Conservation (phyloP, 345 rosid species). For the Draba incana region DNA sequence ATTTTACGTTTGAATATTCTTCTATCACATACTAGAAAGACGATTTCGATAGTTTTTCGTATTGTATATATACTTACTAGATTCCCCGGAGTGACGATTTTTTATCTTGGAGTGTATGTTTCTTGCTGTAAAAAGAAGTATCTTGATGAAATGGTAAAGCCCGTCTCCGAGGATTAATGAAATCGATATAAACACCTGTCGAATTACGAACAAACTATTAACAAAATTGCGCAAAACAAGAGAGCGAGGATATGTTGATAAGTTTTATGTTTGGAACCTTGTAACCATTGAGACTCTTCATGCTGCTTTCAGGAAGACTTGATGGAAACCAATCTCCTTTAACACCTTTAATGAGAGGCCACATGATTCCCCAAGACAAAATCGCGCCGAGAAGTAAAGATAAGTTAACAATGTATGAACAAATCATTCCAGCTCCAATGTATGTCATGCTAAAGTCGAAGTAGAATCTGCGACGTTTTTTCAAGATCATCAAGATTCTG, state of each 20-base stretch:
- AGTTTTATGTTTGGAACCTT: constrained; percentile 51
- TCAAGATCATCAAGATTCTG: constrained; percentile 35
- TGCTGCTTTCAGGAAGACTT: constrained; percentile 55
- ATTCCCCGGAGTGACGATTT: constrained; percentile 35
- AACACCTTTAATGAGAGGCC: constrained; percentile 78
- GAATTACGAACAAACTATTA: background rate
- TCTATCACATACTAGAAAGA: background rate
- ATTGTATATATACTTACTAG: constrained; percentile 46
- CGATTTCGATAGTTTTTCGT: background rate
- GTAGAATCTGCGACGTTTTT: constrained; percentile 67
- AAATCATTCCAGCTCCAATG: constrained; percentile 93
- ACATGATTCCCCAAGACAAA: constrained; percentile 91
- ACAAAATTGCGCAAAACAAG: background rate
- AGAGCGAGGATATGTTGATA: background rate
- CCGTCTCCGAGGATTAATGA: constrained; percentile 91
- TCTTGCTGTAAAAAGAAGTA: constrained; percentile 56
- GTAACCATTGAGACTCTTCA: constrained; percentile 90
- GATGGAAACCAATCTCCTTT: constrained; percentile 80
- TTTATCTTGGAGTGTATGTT: constrained; percentile 50
- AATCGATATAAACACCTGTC: constrained; percentile 83
- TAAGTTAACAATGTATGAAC: constrained; percentile 79
- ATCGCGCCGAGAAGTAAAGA: constrained; percentile 86
- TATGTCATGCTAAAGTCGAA: constrained; percentile 89
- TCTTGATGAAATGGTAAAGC: constrained; percentile 87
- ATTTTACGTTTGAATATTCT: background rate